phyloP scores from a whole-genome alignment of 1,284 basidiomycete genomes.

The Cryptococcus sp. region DNA sequence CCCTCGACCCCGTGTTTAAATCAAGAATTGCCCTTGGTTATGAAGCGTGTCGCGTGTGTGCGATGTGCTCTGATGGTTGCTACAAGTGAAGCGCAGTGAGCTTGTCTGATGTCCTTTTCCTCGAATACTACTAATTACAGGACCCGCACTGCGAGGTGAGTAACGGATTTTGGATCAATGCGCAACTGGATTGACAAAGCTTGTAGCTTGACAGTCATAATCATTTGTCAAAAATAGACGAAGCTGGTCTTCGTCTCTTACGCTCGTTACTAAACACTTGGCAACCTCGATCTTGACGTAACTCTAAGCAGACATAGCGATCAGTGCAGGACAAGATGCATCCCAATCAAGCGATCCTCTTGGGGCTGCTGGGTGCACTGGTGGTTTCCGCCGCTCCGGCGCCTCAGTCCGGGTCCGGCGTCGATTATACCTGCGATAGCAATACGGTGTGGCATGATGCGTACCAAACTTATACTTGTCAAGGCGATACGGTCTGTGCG shows the following conservation, averaged over 20 bases:
- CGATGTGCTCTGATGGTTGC: no score
- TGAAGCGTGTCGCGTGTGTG: no score
- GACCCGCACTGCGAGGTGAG: no score
- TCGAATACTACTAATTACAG: no score
- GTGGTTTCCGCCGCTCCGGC: constrained; percentile 1
- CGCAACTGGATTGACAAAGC: no score
- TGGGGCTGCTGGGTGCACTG: constrained; percentile 1
- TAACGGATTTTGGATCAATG: no score
- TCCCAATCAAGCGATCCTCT: constrained; percentile 5
- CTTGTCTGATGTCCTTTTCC: no score
- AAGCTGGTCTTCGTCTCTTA: constrained; percentile 9
- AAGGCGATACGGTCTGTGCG: constrained; percentile 11
- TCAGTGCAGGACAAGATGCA: neutral
- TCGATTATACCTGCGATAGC: constrained; percentile 9
- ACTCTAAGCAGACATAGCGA: constrained; percentile 2
- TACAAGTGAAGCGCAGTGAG: no score
- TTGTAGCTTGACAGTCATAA: no score
- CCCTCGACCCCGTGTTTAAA: no score
- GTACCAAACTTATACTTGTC: constrained; percentile 7
- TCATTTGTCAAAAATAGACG: neutral
- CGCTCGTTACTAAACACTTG: neutral
- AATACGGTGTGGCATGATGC: constrained; percentile 8
- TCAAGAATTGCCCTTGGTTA: no score
- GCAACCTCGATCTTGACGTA: neutral
- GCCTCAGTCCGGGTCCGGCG: neutral